Percentiles rank a stretch among this genome's conserved stretches.
These are phyloP conservation scores for Sporisorium reilianum DNA, from an alignment of 1,284 basidiomycete species.

Conservation along the genomic window DNA sequence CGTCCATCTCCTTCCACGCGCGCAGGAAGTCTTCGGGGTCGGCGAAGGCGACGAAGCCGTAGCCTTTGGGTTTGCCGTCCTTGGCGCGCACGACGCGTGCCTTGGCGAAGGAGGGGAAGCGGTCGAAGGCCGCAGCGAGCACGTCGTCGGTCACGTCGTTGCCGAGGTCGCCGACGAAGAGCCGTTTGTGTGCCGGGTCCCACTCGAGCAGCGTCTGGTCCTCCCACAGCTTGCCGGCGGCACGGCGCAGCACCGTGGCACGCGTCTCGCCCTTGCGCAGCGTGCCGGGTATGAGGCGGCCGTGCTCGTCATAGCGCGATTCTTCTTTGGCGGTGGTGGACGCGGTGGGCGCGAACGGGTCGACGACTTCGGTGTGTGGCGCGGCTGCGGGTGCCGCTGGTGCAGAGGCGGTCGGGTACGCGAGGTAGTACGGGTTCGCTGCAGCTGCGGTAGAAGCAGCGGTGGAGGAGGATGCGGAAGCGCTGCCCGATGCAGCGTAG, in stretches of 20 bases:
- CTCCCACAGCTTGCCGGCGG: conserved; percentile 95
- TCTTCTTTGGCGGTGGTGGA: conserved; percentile 16
- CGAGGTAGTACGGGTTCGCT: conserved; percentile 27
- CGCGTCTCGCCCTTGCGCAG: conserved; percentile 84
- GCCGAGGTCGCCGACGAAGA: conserved; percentile 97
- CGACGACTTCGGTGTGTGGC: conserved; percentile 7
- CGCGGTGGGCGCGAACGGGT: conserved; percentile 17
- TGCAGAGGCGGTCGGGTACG: conserved; percentile 15
- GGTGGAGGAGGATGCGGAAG: conserved; percentile 11
- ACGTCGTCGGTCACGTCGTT: conserved; percentile 98
- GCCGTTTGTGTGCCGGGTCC: conserved; percentile 97
- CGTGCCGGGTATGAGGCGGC: conserved; percentile 55
- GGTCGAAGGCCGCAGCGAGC: conserved; percentile 86
- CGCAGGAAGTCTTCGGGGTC: conserved; percentile 98
- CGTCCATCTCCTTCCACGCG: conserved; percentile 99
- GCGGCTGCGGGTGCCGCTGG: neutral
- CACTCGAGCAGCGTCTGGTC: conserved; percentile 96
- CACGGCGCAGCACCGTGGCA: conserved; percentile 92
- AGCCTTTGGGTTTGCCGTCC: conserved; percentile 83
- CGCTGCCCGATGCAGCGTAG: conserved; percentile 36
- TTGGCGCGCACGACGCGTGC: conserved; percentile 93
- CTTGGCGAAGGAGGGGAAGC: conserved; percentile 91
- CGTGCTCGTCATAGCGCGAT: conserved; percentile 28
- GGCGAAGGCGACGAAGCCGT: conserved; percentile 96
- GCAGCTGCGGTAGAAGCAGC: conserved; percentile 5